Evolutionary conservation across 768 basidiomycete genomes (phyloP).

Genomic region (Plicaturopsis crispa): DNA sequence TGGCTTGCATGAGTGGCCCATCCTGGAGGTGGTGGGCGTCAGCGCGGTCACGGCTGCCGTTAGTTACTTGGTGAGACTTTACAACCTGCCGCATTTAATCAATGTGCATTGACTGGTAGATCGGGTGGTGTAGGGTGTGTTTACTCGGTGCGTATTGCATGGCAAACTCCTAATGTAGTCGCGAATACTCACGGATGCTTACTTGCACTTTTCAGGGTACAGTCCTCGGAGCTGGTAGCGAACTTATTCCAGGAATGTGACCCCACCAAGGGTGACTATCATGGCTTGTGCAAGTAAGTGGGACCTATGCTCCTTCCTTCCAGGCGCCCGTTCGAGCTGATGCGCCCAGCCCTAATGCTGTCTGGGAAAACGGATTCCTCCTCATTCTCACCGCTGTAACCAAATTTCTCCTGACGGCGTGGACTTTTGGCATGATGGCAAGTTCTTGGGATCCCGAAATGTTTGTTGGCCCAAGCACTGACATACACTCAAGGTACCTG

Average conservation of each 20-base stretch:
- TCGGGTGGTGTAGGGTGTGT: constrained; percentile 44
- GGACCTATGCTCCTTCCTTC: not conserved
- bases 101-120: not conserved
- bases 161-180: not conserved
- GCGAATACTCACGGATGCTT: constrained; percentile 2
- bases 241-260: constrained; percentile 83
- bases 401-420: constrained; percentile 59
- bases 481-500: constrained; percentile 46
- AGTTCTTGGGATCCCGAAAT: constrained; percentile 2
- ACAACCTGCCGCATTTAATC: not conserved
- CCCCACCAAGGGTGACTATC: constrained; percentile 54
- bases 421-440: constrained; percentile 80
- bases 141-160: constrained; percentile 36
- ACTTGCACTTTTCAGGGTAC: too few species aligned
- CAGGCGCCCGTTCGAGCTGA: not conserved
- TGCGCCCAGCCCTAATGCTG: constrained; percentile 46
- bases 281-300: constrained; percentile 75
- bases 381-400: constrained; percentile 52
- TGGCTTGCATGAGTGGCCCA: constrained; percentile 48
- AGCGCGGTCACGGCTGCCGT: constrained; percentile 64
- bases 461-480: not conserved
- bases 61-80: constrained; percentile 49
- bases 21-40: constrained; percentile 55
- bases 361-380: constrained; percentile 61
- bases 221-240: constrained; percentile 75